Conservation (phyloP, 2,329 filamentous ascomycete species). For the Colletotrichum sp. region DNA sequence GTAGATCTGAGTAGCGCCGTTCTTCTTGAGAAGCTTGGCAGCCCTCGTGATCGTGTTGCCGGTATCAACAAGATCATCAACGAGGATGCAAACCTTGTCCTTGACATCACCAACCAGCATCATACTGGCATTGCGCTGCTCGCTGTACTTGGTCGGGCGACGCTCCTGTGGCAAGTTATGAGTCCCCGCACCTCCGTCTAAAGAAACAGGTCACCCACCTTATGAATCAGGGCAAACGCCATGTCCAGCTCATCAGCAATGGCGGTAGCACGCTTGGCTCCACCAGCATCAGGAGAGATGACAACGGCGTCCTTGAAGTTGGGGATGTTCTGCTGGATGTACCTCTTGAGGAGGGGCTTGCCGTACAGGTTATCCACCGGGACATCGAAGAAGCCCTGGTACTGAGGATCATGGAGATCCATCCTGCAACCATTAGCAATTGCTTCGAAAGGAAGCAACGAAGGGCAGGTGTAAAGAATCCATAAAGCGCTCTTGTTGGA, state of each 20-base stretch:
- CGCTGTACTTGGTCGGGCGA: slow-evolving; percentile 84
- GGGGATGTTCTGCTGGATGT: slow-evolving; percentile 81
- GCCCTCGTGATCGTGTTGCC: slow-evolving; percentile 97
- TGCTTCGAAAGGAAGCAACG: slow-evolving; percentile 15
- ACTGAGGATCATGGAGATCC: slow-evolving; percentile 95
- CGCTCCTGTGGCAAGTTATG: slow-evolving; percentile 67
- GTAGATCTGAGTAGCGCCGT: slow-evolving; percentile 90
- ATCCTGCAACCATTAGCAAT: slow-evolving; percentile 52
- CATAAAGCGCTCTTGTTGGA: neutral
- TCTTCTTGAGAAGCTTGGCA: slow-evolving; percentile 94
- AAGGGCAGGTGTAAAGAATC: neutral
- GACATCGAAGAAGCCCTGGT: slow-evolving; percentile 98
- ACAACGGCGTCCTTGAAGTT: slow-evolving; percentile 88
- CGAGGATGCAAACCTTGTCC: slow-evolving; percentile 82
- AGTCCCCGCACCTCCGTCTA: neutral
- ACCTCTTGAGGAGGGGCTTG: slow-evolving; percentile 72
- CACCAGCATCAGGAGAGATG: slow-evolving; percentile 94
- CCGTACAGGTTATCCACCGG: slow-evolving; percentile 98
- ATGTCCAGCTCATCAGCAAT: slow-evolving; percentile 94
- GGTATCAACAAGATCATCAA: slow-evolving; percentile 95
- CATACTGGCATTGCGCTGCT: slow-evolving; percentile 92
- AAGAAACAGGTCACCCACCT: slow-evolving; percentile 61
- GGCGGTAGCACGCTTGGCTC: slow-evolving; percentile 92
- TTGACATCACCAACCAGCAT: slow-evolving; percentile 91
- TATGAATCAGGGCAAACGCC: slow-evolving; percentile 97